phyloP scores from a whole-genome alignment of 495 filamentous ascomycete genomes.

The Lentithecium fluviatile region DNA sequence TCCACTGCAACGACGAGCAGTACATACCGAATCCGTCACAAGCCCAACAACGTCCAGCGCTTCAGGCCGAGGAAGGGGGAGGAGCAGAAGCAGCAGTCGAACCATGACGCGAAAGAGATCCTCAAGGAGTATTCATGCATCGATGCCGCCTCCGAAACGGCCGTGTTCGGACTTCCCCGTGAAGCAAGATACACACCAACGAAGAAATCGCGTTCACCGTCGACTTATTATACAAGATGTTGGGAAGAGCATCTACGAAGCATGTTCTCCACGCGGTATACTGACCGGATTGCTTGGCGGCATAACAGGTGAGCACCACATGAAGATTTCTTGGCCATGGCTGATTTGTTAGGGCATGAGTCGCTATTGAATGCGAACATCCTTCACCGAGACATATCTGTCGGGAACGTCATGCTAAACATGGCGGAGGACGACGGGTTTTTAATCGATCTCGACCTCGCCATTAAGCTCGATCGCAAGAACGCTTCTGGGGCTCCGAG shows the following conservation, averaged over 20 bases:
- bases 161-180: conserved; percentile 26
- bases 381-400: conserved; percentile 41
- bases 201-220: conserved; percentile 30
- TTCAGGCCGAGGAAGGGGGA: conserved; percentile 16
- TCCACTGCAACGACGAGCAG: conserved; percentile 22
- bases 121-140: conserved; percentile 10
- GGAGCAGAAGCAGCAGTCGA: conserved; percentile 19
- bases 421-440: conserved; percentile 36
- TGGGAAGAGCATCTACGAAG: conserved; percentile 26
- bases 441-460: conserved; percentile 31
- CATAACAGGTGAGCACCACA: conserved; percentile 23
- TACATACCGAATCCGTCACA: conserved; percentile 12
- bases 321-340: conserved; percentile 11
- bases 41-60: conserved; percentile 6
- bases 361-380: conserved; percentile 34
- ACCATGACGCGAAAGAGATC: conserved; percentile 25
- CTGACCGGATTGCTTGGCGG: conserved; percentile 24
- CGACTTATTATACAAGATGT: conserved; percentile 27
- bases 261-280: conserved; percentile 27
- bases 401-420: conserved; percentile 48
- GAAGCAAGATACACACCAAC: conserved; percentile 23
- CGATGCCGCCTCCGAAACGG: conserved; percentile 30
- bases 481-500: conserved; percentile 42
- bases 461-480: conserved; percentile 30
- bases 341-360: conserved; percentile 34